Base-by-base conservation (phyloP, 1,284 basidiomycete species). In the Sporisorium iseilematis-ciliati region DNA sequence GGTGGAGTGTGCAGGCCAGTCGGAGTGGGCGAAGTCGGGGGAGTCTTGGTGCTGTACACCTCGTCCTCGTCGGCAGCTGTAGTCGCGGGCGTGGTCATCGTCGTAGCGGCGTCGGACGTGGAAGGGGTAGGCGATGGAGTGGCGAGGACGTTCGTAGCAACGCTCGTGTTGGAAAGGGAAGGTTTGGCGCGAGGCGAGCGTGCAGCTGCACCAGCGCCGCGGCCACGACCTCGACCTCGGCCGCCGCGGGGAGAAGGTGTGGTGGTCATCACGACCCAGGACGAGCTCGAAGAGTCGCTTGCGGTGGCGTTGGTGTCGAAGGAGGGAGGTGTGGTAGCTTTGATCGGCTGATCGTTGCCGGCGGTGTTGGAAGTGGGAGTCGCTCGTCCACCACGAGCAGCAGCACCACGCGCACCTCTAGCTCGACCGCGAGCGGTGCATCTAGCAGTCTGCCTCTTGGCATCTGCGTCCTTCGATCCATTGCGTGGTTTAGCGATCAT, bases 21-120 rank as follows among this genome's bases (percentile, higher is more conserved):
- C 7, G 43, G 55, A 4, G 62, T 56, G 11, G 40, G 61, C 5
- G 54, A 56, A 4, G 23, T 16, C 5, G 61, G 61, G 5, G 61
- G 61, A n/a, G 53, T 51, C 25, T 41, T 51, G 1, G n/a, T 20
- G 5, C 12, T 40, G 23, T 31, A 20, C 11, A 33, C 2, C 4
- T 25, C 54, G 8, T 25, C 2, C 3, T 38, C 54, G 8, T 25
- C 51, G 1, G n/a, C 51, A 5, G 23, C 35, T 23, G 20, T 29
- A 18, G 11, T 7, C 4, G 33, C 23, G 1, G 14, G 31, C 1
- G 46, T 59, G 49, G 14, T 51, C 26, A 12, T 38, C 11, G 57
- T 23, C 12, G 57, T 42, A 18, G 3, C n/a, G 11, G 14, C 25
- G 5, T 14, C n/a, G 10, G 49, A 12, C 2, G 4, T 21, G 3